phyloP scores from a whole-genome alignment of 345 rosid genomes.

The Populus deltoides region DNA sequence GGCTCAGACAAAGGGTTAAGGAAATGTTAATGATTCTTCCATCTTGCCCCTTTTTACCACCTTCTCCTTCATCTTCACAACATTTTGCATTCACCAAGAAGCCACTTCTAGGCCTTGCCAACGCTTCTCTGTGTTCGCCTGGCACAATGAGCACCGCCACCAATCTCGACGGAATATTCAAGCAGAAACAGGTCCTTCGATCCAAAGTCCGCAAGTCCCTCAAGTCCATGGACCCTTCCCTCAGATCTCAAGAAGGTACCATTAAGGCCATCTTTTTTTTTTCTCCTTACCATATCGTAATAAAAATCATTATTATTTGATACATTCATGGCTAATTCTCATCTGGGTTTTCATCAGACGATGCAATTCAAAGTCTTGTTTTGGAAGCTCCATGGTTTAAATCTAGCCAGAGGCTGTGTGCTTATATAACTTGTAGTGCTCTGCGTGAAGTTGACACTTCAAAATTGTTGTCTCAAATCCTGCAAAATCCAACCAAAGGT shows the following conservation, averaged over 20 bases:
- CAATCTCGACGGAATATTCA: constrained; percentile 53
- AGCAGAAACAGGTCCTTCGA: constrained; percentile 61
- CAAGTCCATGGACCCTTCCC: constrained; percentile 73
- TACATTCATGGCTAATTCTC: background rate
- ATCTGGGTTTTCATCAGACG: constrained; percentile 40
- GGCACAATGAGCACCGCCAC: constrained; percentile 16
- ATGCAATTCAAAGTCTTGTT: constrained; percentile 61
- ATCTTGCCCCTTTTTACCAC: background rate
- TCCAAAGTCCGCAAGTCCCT: constrained; percentile 67
- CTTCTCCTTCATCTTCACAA: constrained; percentile 1
- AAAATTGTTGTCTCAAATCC: constrained; percentile 47
- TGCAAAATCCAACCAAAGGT: constrained; percentile 44
- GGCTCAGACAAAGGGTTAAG: constrained; percentile 11
- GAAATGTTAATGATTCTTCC: background rate
- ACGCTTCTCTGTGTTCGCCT: background rate
- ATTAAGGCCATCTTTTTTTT: background rate
- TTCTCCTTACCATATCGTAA: background rate
- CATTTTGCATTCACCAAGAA: background rate
- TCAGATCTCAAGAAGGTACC: constrained; percentile 66
- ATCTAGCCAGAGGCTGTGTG: constrained; percentile 69
- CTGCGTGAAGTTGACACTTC: constrained; percentile 83
- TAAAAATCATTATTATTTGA: background rate
- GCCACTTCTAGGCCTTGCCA: background rate
- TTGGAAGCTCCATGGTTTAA: constrained; percentile 84
- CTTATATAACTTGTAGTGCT: constrained; percentile 80